Evolutionary conservation across 2,329 filamentous ascomycete species (phyloP).

Genomic region (Beauveria brongniartii): DNA sequence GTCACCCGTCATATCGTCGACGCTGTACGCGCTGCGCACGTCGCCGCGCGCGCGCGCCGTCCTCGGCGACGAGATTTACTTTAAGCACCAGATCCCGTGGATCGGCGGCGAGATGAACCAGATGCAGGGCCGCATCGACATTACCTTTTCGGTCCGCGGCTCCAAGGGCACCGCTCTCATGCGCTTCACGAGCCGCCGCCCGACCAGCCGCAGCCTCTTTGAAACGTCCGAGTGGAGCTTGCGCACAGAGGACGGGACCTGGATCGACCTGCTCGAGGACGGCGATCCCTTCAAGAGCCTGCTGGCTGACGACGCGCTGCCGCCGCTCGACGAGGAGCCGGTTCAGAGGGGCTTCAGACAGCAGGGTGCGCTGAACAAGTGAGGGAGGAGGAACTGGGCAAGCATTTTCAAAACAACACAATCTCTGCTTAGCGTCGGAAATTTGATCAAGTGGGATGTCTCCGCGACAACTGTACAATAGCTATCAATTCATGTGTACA

Average conservation of each 20-base stretch:
- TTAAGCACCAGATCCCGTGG: constrained; percentile 71
- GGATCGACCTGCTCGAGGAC: constrained; percentile 66
- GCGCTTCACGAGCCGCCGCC: constrained; percentile 70
- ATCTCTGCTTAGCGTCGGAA: constrained; percentile 8
- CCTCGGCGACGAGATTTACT: constrained; percentile 83
- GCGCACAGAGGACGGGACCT: constrained; percentile 50
- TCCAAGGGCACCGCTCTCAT: constrained; percentile 63
- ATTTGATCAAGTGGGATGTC: background rate
- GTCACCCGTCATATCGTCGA: constrained; percentile 77
- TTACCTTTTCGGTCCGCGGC: constrained; percentile 79
- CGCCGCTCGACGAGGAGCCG: constrained; percentile 24
- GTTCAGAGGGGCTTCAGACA: constrained; percentile 45
- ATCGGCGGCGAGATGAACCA: constrained; percentile 87
- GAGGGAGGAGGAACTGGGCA: constrained; percentile 14
- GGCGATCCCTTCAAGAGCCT: constrained; percentile 59
- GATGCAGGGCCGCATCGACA: constrained; percentile 82
- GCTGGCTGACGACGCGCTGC: constrained; percentile 30
- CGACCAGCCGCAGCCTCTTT: constrained; percentile 55
- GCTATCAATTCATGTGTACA: constrained; percentile 16
- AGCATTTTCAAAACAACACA: background rate
- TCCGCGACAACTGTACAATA: constrained; percentile 14
- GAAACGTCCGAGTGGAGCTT: constrained; percentile 89
- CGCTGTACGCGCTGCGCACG: constrained; percentile 85
- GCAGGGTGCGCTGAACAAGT: constrained; percentile 30
- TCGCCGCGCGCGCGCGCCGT: constrained; percentile 64